Percentiles rank a stretch among this genome's conserved stretches.
Evolutionary conservation across 176 grass and related monocot genomes (phyloP).

Genomic region (Olyra latifolia): DNA sequence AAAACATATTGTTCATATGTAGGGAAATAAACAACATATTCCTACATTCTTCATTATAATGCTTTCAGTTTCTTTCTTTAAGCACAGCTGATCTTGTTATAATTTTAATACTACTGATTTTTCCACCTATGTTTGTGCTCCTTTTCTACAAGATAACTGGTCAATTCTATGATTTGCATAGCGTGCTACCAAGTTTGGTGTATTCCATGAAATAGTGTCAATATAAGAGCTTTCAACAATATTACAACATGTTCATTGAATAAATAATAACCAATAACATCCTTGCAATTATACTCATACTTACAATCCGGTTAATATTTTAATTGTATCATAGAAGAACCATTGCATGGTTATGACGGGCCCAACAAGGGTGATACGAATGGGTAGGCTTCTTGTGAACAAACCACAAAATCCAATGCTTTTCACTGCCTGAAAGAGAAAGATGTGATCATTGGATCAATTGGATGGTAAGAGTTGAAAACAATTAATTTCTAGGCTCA

Average conservation of each 20-base stretch:
- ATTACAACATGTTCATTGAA: background rate
- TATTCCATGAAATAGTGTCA: background rate
- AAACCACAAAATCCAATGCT: conserved; percentile 75
- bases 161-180: background rate
- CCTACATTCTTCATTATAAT: background rate
- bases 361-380: conserved; percentile 84
- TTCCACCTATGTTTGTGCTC: background rate
- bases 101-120: background rate
- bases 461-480: background rate
- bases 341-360: conserved; percentile 91
- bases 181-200: background rate
- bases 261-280: conserved; percentile 12
- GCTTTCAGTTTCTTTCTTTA: background rate
- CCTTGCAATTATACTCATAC: conserved; percentile 28
- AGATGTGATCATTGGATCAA: conserved; percentile 25
- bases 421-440: conserved; percentile 64
- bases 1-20: background rate
- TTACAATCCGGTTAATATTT: conserved; percentile 90
- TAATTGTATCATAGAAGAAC: conserved; percentile 97
- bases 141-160: background rate
- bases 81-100: background rate
- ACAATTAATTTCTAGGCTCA: background rate
- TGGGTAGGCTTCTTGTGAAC: conserved; percentile 89
- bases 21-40: background rate
- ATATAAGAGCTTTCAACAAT: background rate